Conservation (phyloP, 768 basidiomycete genomes). For the Pleurotus pulmonarius region DNA sequence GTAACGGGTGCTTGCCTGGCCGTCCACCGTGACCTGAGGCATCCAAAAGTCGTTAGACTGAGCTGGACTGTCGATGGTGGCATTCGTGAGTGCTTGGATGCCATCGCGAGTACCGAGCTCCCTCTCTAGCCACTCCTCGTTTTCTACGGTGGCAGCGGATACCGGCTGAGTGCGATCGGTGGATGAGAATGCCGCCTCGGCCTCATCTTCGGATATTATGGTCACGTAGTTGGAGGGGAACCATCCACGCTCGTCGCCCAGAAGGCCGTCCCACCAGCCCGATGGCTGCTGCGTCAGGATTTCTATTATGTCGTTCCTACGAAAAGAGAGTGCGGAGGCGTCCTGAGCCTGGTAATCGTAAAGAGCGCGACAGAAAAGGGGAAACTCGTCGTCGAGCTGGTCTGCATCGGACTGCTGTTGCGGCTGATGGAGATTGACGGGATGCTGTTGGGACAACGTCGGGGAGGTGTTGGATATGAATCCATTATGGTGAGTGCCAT, state of each 20-base stretch:
- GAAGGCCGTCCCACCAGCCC: slow-evolving; percentile 98
- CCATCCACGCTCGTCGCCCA: slow-evolving; percentile 90
- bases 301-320: slow-evolving; percentile 86
- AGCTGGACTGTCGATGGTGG: slow-evolving; percentile 26
- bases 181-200: slow-evolving; percentile 52
- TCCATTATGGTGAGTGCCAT: slow-evolving; percentile 14
- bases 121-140: slow-evolving; percentile 59
- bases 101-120: slow-evolving; percentile 34
- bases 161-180: slow-evolving; percentile 40
- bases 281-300: slow-evolving; percentile 87
- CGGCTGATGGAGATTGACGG: slow-evolving; percentile 28
- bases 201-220: slow-evolving; percentile 76
- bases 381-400: slow-evolving; percentile 41
- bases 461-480: slow-evolving; percentile 10
- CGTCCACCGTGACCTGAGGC: slow-evolving; percentile 76
- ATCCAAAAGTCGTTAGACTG: slow-evolving; percentile 85
- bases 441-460: slow-evolving; percentile 13
- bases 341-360: slow-evolving; percentile 92
- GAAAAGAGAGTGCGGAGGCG: slow-evolving; percentile 84
- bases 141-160: slow-evolving; percentile 47
- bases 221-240: slow-evolving; percentile 96
- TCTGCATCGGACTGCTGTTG: slow-evolving; percentile 41
- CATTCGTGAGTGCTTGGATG: slow-evolving; percentile 25
- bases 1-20: slow-evolving; percentile 57
- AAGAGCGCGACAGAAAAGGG: slow-evolving; percentile 86